A percentile compares a stretch with the other conserved stretches of the same genome.
Conservation (phyloP, 2,329 filamentous ascomycete genomes). For the Colletotrichum tabaci region DNA sequence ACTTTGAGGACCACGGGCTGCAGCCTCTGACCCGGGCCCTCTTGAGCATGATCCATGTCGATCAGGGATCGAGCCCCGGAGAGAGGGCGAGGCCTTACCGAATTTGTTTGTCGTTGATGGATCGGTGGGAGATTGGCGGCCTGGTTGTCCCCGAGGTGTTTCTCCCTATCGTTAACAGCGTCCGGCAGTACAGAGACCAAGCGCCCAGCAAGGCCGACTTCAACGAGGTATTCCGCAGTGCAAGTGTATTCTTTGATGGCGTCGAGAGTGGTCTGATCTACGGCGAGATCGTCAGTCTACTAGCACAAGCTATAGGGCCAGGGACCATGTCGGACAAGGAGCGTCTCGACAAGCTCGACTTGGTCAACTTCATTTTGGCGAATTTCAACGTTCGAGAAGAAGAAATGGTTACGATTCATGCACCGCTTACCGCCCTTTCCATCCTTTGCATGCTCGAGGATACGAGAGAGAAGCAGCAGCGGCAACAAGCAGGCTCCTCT, state of each 20-base stretch:
- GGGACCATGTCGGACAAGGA: slow-evolving; percentile 60
- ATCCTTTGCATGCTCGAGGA: slow-evolving; percentile 74
- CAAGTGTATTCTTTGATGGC: slow-evolving; percentile 96
- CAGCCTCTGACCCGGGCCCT: slow-evolving; percentile 81
- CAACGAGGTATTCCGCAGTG: slow-evolving; percentile 90
- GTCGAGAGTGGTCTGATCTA: slow-evolving; percentile 96
- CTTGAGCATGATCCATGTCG: slow-evolving; percentile 79
- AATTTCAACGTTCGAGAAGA: slow-evolving; percentile 97
- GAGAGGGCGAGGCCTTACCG: slow-evolving; percentile 89
- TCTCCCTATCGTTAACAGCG: slow-evolving; percentile 85
- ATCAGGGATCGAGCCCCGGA: slow-evolving; percentile 64
- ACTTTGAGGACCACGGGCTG: slow-evolving; percentile 87
- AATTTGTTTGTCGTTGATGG: slow-evolving; percentile 96
- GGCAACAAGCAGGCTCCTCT: slow-evolving; percentile 43
- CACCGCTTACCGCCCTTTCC: slow-evolving; percentile 81
- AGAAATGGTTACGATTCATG: slow-evolving; percentile 92
- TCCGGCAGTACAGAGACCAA: slow-evolving; percentile 79
- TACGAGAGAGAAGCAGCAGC: slow-evolving; percentile 57
- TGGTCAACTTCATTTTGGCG: slow-evolving; percentile 85
- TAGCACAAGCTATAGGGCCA: slow-evolving; percentile 72
- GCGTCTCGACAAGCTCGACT: slow-evolving; percentile 74
- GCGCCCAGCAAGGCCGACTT: slow-evolving; percentile 80
- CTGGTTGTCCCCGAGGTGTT: slow-evolving; percentile 91
- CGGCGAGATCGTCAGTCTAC: slow-evolving; percentile 80
- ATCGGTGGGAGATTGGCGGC: slow-evolving; percentile 96